Conservation (phyloP, 805 yeast species). For the Starmerella riodocensis region DNA sequence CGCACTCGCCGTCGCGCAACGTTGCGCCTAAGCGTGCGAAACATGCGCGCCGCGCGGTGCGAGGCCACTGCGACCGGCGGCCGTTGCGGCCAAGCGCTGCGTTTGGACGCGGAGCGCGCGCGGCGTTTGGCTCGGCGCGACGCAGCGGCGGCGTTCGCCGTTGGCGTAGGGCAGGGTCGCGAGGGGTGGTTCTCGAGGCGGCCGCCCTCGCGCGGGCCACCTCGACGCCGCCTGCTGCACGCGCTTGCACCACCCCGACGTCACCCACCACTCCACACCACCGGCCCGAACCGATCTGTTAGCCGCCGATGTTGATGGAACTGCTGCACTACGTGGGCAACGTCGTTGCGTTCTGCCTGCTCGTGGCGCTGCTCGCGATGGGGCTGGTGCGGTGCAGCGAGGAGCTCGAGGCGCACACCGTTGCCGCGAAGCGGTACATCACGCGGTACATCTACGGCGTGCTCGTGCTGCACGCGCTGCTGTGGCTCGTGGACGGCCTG, state of each 20-base stretch:
- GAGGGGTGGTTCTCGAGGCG: not conserved
- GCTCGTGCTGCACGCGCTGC: constrained; percentile 40
- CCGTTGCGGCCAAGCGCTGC: too few relatives aligned
- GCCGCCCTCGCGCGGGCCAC: not conserved
- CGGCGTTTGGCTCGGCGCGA: not conserved
- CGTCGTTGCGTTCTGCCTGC: constrained; percentile 45
- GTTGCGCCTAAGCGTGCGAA: too few relatives aligned
- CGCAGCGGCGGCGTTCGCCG: not conserved
- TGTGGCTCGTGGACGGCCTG: constrained; percentile 64
- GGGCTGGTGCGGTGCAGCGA: constrained; percentile 87
- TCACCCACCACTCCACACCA: not conserved
- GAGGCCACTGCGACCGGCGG: too few relatives aligned
- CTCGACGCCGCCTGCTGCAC: not conserved
- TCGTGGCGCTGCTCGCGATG: constrained; percentile 61
- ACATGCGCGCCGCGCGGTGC: too few relatives aligned
- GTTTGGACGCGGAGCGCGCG: too few relatives aligned
- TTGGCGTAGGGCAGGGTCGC: not conserved
- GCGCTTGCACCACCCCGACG: not conserved
- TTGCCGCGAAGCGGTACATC: constrained; percentile 62
- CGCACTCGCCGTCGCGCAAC: too few relatives aligned
- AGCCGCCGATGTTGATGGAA: constrained; percentile 40
- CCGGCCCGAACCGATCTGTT: not conserved
- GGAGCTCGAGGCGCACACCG: constrained; percentile 84
- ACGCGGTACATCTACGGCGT: constrained; percentile 49
- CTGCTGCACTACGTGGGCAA: constrained; percentile 49